Evolutionary conservation across 139 green algal species (phyloP), one percentile per base, ranked within the genome.

Genomic region (Edaphochlamys debaryana): DNA sequence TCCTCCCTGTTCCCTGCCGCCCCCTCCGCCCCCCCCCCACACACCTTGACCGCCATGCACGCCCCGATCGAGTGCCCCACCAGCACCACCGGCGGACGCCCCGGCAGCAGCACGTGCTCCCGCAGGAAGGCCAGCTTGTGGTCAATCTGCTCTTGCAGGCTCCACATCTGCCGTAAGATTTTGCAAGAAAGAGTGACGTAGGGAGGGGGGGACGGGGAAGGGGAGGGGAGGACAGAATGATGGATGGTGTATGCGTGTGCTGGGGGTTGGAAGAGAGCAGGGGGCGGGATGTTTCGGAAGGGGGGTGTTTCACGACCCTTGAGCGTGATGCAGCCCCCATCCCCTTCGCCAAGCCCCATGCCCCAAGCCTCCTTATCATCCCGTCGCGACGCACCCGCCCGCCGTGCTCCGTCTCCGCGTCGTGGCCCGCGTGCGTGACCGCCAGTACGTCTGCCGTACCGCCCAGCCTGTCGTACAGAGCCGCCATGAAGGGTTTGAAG

Each of bases 61-160:
- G 70, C 85, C 45, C 88, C 88, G 32, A 92, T 90, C 66, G 74
- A 87, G 67, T 92, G 88, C 34, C 66, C 88, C 52, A 91, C 22
- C 15, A 92, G 48, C 45, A 90, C 58, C 25, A 86, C 45, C 25
- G 78, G 76, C 2, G 79, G 78, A 15, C 48, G 42, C 7, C 79
- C 86, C 17, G 67, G 78, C n/a, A 80, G 79, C 69, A 89, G 50
- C 64, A 89, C 72, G 58, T 86, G 87, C 67, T 90, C 63, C 23
- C 63, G 36, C 41, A 92, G 58, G 73, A 90, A 86, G 37, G 32
- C 32, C 58, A 87, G 54, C 81, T 92, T 92, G 67, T 92, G 88
- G 25, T 63, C 7, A 0, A 92, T 78, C 81, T 92, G 88, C 29
- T 81, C 71, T 32, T 79, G 30, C 36, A 92, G 79, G 54, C 74